phyloP scores from a whole-genome alignment of 2,329 filamentous ascomycete genomes.

The Cladosporium oxysporum region DNA sequence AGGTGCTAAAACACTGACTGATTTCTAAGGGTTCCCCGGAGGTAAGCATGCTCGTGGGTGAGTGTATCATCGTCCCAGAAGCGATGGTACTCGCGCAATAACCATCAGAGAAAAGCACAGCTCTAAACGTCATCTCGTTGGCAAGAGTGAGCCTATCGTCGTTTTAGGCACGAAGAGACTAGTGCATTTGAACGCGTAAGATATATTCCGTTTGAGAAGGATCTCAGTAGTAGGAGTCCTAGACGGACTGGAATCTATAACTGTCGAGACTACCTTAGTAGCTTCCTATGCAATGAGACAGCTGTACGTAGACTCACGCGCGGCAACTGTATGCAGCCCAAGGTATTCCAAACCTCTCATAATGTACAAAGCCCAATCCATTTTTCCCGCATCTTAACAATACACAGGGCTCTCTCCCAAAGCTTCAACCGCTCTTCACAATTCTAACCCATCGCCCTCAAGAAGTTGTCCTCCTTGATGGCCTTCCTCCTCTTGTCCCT shows the following conservation, averaged over 20 bases:
- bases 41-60: not conserved
- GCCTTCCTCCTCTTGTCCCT: slow-evolving; percentile 70
- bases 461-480: slow-evolving; percentile 85
- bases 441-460: slow-evolving; percentile 67
- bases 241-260: not conserved
- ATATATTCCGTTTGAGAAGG: not conserved
- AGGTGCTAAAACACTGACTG: too few species aligned
- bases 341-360: not conserved
- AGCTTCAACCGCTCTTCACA: not conserved
- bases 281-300: not conserved
- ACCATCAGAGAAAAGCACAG: too few species aligned
- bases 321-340: not conserved
- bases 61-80: not conserved
- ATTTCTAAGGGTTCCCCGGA: not conserved
- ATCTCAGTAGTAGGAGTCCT: not conserved
- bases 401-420: not conserved
- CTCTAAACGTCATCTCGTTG: not conserved
- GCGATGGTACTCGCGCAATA: not conserved
- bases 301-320: not conserved
- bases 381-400: not conserved
- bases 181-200: not conserved
- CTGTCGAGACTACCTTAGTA: not conserved
- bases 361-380: not conserved
- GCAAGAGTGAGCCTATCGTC: not conserved
- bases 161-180: not conserved